Evolutionary conservation across 495 filamentous ascomycete species (phyloP), one percentile per base, ranked within the genome.

Genomic region (Aspergillus bridgeri): DNA sequence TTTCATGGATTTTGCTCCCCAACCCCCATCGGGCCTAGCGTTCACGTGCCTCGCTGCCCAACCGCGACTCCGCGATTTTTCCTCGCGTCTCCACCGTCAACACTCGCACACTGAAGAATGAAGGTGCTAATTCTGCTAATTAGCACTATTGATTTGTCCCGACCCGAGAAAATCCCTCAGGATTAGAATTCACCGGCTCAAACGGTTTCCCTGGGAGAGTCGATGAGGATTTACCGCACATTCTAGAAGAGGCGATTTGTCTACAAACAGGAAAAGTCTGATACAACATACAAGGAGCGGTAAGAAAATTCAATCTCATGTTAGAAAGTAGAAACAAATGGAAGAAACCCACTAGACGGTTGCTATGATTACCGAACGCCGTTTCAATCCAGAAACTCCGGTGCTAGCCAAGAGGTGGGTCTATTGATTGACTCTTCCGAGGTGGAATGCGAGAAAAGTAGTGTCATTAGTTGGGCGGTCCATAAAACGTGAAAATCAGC

Each of bases 1-100:
- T 15, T 38, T 38, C 13, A n/a, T n/a, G n/a, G n/a, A n/a, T n/a
- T n/a, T 38, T 15, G 13, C 13, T 15, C 33, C 17, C 17, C 9
- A 3, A 3, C 9, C 4, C 3, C 13, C 17, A 38, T 9, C 33
- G 33, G 11, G 33, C 11, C 1, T 3, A 1, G 5, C 7, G 1
- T 19, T 42, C 50, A 52, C 50, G 50, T 52, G 50, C 9, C 11
- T 52, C 50, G 50, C 50, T 42, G 50, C 50, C 50, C 50, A 52
- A 52, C 29, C 29, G 50, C 50, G 27, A 38, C 24, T 38, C 19
- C 17, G n/a, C 49, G 19, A 51, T n/a, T 33, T 21, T 38, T 17
- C 20, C 29, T 17, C 27, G n/a, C 21, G 18, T 51, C 11, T 38
- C 49, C 18, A 33, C 49, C 5, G 33, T 27, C 25, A 27, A 27